Evolutionary conservation across 1,139 yeast species (phyloP), one percentile per base, ranked within the genome.

Genomic region (Geotrichum aggregatum): DNA sequence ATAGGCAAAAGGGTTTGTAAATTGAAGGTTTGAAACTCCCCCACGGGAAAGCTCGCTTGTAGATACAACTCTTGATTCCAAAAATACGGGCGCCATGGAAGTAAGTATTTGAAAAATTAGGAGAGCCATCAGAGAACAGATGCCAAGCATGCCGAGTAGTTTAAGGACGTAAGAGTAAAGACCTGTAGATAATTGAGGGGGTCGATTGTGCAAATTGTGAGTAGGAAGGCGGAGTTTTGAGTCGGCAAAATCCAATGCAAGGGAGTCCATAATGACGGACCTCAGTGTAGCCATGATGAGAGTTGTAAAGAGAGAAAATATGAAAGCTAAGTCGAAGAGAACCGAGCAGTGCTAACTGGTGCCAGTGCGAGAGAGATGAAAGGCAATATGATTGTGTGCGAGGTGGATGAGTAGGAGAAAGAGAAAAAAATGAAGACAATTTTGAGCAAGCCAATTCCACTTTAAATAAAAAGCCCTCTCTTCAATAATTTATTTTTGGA

Each of bases 1-100:
- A 18, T 34, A 44, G 8, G 30, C 47, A n/a, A 44, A 34, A 19
- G 47, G 47, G 22, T 44, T 44, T 4, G 47, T 44, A 34, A 34
- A 44, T 10, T 44, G 47, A 3, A 44, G 33, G 11, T 43, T 43
- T 6, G n/a, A 18, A 5, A 4, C 13, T 10, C 30, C 30, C 14
- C 30, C 18, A 26, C n/a, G 28, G 3, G 43, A 21, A 41, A 41
- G 34, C 18, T 41, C 44, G n/a, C 33, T 24, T 5, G 44, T 26
- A 10, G 43, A 5, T 10, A 10, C 4, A 8, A 18, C 13, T 5
- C 22, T 35, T 10, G 31, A 13, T 10, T 39, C 43, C 34, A 26
- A 13, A n/a, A 41, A 26, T 11, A 14, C 18, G 3, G 44, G 44
- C n/a, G 44, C 19, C 22, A 41, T 26, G 5, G 41, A n/a, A 8